Percentiles rank a stretch among this genome's conserved stretches.
These are phyloP conservation scores for Begonia peltatifolia DNA, from an alignment of 306 rosid species.

Conservation along the genomic window DNA sequence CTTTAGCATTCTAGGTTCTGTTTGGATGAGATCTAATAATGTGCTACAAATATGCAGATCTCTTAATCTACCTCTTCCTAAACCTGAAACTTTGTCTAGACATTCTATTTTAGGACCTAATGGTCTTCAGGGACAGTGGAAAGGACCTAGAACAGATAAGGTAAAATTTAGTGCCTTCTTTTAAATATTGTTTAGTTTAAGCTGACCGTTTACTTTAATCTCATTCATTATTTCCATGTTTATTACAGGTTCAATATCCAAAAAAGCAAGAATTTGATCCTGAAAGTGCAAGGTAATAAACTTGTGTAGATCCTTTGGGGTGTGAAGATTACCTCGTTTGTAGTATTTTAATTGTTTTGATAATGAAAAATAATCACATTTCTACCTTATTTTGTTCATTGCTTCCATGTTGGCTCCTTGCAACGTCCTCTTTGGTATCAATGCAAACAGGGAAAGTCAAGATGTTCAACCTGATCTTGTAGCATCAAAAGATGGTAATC, in stretches of 20 bases:
- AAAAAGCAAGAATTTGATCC: constrained; percentile 43
- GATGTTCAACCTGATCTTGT: constrained; percentile 51
- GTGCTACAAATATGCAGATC: constrained; percentile 42
- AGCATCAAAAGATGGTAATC: constrained; percentile 45
- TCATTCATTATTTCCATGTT: neutral
- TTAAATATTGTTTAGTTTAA: constrained; percentile 7
- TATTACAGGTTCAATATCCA: constrained; percentile 77
- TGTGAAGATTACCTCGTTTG: constrained; percentile 3
- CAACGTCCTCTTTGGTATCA: constrained; percentile 13
- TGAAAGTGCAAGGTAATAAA: constrained; percentile 46
- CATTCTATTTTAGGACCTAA: constrained; percentile 90
- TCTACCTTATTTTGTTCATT: constrained; percentile 4
- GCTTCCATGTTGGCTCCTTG: constrained; percentile 15
- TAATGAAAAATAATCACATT: constrained; percentile 6
- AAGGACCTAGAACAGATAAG: constrained; percentile 64
- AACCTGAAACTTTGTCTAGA: constrained; percentile 86
- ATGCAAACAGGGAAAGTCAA: constrained; percentile 50
- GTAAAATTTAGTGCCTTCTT: constrained; percentile 17
- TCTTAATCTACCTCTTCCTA: constrained; percentile 48
- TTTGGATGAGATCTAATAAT: too few species aligned
- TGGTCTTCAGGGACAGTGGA: constrained; percentile 94
- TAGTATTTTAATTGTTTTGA: constrained; percentile 2
- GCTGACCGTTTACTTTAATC: constrained; percentile 5
- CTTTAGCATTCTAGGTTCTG: neutral
- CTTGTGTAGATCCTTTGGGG: constrained; percentile 3